Evolutionary conservation across 805 yeast genomes (phyloP).

Genomic region (Candida sphagnicola): DNA sequence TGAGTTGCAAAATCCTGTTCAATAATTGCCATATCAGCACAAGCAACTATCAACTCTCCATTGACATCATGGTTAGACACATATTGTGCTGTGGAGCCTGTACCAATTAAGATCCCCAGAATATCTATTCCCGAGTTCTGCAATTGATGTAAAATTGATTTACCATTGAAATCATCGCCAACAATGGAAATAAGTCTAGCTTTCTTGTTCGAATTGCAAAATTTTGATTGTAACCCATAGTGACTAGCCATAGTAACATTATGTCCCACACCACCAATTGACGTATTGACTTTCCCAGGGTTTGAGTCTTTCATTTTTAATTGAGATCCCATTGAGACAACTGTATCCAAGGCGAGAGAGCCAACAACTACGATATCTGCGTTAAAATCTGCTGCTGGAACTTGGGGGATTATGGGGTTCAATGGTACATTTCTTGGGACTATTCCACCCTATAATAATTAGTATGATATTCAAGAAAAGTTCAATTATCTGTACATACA

Average conservation of each 20-base stretch:
- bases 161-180: slow-evolving; percentile 58
- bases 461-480: background rate
- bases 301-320: slow-evolving; percentile 57
- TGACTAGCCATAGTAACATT: slow-evolving; percentile 68
- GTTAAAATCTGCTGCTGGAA: slow-evolving; percentile 3
- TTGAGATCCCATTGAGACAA: slow-evolving; percentile 40
- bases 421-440: background rate
- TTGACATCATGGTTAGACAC: slow-evolving; percentile 57
- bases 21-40: slow-evolving; percentile 79
- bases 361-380: slow-evolving; percentile 55
- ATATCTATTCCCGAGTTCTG: slow-evolving; percentile 21
- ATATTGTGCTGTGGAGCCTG: slow-evolving; percentile 61
- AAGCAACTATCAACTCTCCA: slow-evolving; percentile 70
- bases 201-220: slow-evolving; percentile 8
- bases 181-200: slow-evolving; percentile 53
- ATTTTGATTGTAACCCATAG: slow-evolving; percentile 16
- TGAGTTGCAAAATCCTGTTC: slow-evolving; percentile 43
- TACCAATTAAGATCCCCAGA: slow-evolving; percentile 35
- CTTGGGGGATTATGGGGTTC: background rate
- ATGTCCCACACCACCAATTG: slow-evolving; percentile 83
- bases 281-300: slow-evolving; percentile 55
- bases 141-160: slow-evolving; percentile 29
- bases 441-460: background rate
- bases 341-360: slow-evolving; percentile 71
- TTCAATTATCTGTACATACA: slow-evolving; percentile 5